Conservation (phyloP, 805 yeast species). For the Yarrowia divulgata region DNA sequence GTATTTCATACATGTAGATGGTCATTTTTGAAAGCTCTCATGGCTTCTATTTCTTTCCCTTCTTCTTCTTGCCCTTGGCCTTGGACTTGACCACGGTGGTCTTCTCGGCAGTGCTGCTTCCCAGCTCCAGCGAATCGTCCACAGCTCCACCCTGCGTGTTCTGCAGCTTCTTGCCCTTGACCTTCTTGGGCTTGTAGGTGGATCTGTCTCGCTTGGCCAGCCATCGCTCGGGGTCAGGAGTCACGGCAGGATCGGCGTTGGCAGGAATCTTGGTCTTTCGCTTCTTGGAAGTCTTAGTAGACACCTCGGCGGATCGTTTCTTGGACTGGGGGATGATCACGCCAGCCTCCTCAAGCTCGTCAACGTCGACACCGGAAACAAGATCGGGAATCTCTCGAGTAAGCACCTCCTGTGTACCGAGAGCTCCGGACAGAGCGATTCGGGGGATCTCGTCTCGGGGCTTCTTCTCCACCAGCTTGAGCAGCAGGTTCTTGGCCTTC, state of each 20-base stretch:
- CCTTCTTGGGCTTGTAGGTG: slow-evolving; percentile 78
- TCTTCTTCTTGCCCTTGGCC: slow-evolving; percentile 49
- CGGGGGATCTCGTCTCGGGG: slow-evolving; percentile 42
- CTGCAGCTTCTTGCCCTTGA: slow-evolving; percentile 58
- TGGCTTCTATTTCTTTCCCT: slow-evolving; percentile 46
- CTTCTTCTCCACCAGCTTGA: slow-evolving; percentile 41
- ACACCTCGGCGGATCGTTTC: slow-evolving; percentile 47
- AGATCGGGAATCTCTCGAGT: slow-evolving; percentile 40
- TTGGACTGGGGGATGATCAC: slow-evolving; percentile 47
- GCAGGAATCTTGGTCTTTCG: slow-evolving; percentile 53
- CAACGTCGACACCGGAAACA: slow-evolving; percentile 46
- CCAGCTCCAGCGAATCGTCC: slow-evolving; percentile 48
- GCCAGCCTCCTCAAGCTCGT: slow-evolving; percentile 43
- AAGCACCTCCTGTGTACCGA: slow-evolving; percentile 46
- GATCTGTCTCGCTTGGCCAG: slow-evolving; percentile 85
- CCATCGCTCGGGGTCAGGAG: slow-evolving; percentile 84
- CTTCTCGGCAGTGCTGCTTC: slow-evolving; percentile 34
- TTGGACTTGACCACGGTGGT: slow-evolving; percentile 42
- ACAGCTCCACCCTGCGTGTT: slow-evolving; percentile 65
- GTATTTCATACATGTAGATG: slow-evolving; percentile 14
- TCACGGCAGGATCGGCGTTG: slow-evolving; percentile 53
- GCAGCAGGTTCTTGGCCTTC: slow-evolving; percentile 49
- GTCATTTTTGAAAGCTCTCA: background rate
- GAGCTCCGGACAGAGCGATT: slow-evolving; percentile 48
- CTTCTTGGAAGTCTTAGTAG: slow-evolving; percentile 47